Evolutionary conservation across 441 rosid genomes (phyloP), one percentile per base, ranked within the genome.

Genomic region (Pelargonium citronellum): DNA sequence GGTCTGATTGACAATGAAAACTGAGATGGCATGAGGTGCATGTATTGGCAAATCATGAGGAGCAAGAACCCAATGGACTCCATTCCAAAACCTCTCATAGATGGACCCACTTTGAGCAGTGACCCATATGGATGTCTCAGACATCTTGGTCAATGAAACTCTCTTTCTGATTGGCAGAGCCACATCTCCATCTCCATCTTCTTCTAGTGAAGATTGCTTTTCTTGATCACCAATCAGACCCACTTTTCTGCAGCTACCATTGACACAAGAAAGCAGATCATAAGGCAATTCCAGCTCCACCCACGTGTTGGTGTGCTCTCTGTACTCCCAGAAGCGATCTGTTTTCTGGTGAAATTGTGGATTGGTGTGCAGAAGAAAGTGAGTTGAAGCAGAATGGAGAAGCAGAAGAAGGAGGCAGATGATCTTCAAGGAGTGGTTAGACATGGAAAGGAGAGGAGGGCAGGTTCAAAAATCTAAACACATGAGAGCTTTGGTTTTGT

Each of bases 11-110:
- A 87, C 84, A 65, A 79, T 67, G 66, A 85, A 79, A 44, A 84
- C 85, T 17, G 80, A 78, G 60, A 75, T 70, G 12, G 87, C 90
- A 12, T 63, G 76, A 39, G 85, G 91, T n/a, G 86, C 83, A 19
- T 79, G 70, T 30, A 73, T 0, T 2, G 86, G 85, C 43, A 87
- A 81, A 67, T 87, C 87, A 73, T 84, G 95, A 11, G 89, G 95
- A 9, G 89, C 91, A 57, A 84, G 72, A 64, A 84, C 91, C 95
- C 91, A 87, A 74, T 82, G 90, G 9, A 87, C 87, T 69, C 91
- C 89, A 80, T 89, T 89, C 91, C 91, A 89, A 73, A 83, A 89
- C 81, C 91, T 81, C 82, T 89, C 91, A 64, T 87, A 84, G 72
- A 85, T 83, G 7, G 86, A 79, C 58, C 95, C 89, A 71, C 95